phyloP scores from a whole-genome alignment of 2,329 filamentous ascomycete genomes.

The Pestalotiopsis sp. region DNA sequence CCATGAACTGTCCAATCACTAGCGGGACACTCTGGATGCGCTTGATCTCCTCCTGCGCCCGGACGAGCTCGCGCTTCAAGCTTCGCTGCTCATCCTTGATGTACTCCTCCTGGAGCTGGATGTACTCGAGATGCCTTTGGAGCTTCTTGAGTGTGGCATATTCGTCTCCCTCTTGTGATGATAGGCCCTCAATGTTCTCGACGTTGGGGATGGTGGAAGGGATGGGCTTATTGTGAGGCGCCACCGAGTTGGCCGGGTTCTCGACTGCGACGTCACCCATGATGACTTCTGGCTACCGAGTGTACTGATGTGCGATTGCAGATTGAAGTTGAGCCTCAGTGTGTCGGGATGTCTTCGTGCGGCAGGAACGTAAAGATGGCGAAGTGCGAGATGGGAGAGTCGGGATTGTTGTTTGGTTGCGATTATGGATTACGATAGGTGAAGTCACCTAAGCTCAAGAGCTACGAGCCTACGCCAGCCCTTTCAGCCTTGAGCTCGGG shows the following conservation, averaged over 20 bases:
- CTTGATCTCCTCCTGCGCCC: conserved; percentile 99
- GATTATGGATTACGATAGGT: conserved; percentile 11
- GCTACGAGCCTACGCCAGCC: conserved; percentile 10
- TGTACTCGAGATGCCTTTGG: conserved; percentile 96
- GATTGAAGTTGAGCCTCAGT: neutral
- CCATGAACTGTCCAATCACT: conserved; percentile 99
- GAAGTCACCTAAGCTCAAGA: conserved; percentile 6
- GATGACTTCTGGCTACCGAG: conserved; percentile 24
- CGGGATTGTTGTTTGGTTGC: neutral
- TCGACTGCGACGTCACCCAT: conserved; percentile 92
- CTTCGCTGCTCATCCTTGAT: conserved; percentile 99
- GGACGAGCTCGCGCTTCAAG: conserved; percentile 93
- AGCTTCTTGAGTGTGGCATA: conserved; percentile 96
- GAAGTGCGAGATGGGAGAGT: neutral
- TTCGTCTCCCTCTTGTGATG: conserved; percentile 83
- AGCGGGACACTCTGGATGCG: conserved; percentile 97
- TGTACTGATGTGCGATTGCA: neutral
- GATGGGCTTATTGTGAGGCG: conserved; percentile 79
- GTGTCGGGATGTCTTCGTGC: neutral
- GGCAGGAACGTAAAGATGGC: neutral
- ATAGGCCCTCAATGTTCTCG: conserved; percentile 84
- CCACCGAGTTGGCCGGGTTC: conserved; percentile 72
- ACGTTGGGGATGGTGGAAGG: conserved; percentile 85
- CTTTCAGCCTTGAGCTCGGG: conserved; percentile 15
- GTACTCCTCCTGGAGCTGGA: conserved; percentile 98